A percentile compares a stretch with the other conserved stretches of the same genome.
phyloP scores from a whole-genome alignment of 1,284 basidiomycete genomes.

The Leccinum proximum region DNA sequence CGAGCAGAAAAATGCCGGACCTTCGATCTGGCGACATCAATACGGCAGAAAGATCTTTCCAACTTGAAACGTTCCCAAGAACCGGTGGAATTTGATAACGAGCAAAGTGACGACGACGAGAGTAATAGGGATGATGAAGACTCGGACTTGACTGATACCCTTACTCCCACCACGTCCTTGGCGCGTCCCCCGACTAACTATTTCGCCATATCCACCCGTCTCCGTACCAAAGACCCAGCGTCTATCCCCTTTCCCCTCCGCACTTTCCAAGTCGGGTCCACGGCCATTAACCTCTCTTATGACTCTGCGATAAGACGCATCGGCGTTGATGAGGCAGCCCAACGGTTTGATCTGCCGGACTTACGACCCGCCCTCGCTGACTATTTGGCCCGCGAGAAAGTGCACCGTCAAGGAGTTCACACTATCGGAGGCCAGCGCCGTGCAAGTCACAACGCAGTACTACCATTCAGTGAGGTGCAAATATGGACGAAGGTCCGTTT shows the following conservation, averaged over 20 bases:
- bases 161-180: too few species aligned
- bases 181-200: too few species aligned
- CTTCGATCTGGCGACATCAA: too few species aligned
- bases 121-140: too few species aligned
- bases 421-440: neutral
- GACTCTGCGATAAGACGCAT: neutral
- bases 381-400: neutral
- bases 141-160: too few species aligned
- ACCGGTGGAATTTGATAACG: too few species aligned
- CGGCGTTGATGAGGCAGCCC: neutral
- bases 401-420: too few species aligned
- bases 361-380: neutral
- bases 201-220: neutral
- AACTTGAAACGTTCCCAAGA: too few species aligned
- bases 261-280: neutral
- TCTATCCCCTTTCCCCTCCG: neutral
- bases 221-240: neutral
- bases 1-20: too few species aligned
- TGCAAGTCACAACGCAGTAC: neutral
- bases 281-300: neutral
- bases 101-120: too few species aligned
- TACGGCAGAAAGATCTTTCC: too few species aligned
- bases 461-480: neutral
- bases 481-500: neutral
- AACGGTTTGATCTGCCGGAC: neutral